Percentiles rank a stretch among this genome's conserved stretches.
Evolutionary conservation across 208 protist species (phyloP).

Genomic region (Phytomonas sp.): DNA sequence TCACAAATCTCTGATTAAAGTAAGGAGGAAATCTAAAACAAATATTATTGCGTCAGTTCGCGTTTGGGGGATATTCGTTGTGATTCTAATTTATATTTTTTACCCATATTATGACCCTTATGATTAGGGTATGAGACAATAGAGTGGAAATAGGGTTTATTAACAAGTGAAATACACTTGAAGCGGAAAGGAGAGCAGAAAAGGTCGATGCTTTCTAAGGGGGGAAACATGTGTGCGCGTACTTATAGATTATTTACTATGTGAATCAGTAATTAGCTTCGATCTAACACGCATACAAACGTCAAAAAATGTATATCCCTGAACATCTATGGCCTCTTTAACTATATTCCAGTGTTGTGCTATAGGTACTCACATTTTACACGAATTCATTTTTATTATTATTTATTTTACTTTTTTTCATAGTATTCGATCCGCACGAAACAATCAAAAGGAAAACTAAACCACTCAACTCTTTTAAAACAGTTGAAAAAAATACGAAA

Average conservation of each 20-base stretch:
- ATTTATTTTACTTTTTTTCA: conserved; percentile 5
- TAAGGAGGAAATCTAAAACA: not conserved
- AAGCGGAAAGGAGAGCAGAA: not conserved
- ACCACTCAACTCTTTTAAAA: not conserved
- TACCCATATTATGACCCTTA: not conserved
- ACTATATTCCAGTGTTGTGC: not conserved
- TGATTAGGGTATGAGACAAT: not conserved
- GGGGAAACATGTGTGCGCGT: not conserved
- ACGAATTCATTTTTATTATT: conserved; percentile 8
- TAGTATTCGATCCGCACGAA: not conserved
- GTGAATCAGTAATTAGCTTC: too few relatives aligned
- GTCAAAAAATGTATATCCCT: not conserved
- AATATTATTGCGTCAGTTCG: not conserved
- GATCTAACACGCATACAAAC: too few relatives aligned
- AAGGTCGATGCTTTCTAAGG: too few relatives aligned
- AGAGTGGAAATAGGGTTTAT: not conserved
- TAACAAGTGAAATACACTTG: not conserved
- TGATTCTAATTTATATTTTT: not conserved
- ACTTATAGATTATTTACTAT: not conserved
- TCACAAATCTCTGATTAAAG: not conserved
- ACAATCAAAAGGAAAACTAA: not conserved
- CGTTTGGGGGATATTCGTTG: not conserved
- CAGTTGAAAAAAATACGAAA: not conserved
- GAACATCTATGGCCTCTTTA: not conserved
- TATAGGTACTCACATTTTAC: not conserved